Evolutionary conservation across 768 basidiomycete genomes (phyloP).

Genomic region (Mycena polygramma): DNA sequence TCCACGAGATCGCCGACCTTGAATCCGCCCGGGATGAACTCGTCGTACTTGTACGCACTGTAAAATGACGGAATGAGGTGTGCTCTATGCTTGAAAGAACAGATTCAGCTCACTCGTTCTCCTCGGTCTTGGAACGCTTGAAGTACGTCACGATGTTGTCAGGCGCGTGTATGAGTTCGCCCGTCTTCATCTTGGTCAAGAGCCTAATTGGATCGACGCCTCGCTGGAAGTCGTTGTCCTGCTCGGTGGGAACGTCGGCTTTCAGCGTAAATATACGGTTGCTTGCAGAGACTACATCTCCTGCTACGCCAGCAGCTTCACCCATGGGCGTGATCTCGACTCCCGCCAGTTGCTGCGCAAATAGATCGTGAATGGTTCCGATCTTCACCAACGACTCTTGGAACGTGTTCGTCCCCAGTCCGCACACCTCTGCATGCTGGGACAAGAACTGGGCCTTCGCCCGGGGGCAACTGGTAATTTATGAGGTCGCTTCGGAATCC

Average conservation of each 20-base stretch:
- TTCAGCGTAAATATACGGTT: neutral
- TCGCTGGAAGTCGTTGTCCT: neutral
- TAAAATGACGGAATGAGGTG: too few species aligned
- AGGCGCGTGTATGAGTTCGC: too few species aligned
- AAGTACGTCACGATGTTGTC: too few species aligned
- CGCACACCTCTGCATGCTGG: neutral
- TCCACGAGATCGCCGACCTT: neutral
- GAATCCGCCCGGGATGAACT: too few species aligned
- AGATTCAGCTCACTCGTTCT: too few species aligned
- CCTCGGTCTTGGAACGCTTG: too few species aligned
- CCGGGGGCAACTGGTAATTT: neutral
- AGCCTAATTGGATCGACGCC: neutral
- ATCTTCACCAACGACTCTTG: neutral
- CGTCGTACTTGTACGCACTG: too few species aligned
- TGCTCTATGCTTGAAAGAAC: too few species aligned
- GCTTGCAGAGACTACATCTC: neutral
- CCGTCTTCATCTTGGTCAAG: too few species aligned
- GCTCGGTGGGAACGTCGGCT: neutral
- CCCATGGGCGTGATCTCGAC: neutral
- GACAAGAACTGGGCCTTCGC: neutral
- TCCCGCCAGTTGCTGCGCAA: neutral
- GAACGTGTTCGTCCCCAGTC: neutral
- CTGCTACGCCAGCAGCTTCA: too few species aligned
- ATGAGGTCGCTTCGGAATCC: too few species aligned
- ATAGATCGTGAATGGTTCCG: neutral